Evolutionary conservation across 2,329 filamentous ascomycete species (phyloP), one percentile per base, ranked within the genome.

Genomic region (Cladosporium oxysporum): DNA sequence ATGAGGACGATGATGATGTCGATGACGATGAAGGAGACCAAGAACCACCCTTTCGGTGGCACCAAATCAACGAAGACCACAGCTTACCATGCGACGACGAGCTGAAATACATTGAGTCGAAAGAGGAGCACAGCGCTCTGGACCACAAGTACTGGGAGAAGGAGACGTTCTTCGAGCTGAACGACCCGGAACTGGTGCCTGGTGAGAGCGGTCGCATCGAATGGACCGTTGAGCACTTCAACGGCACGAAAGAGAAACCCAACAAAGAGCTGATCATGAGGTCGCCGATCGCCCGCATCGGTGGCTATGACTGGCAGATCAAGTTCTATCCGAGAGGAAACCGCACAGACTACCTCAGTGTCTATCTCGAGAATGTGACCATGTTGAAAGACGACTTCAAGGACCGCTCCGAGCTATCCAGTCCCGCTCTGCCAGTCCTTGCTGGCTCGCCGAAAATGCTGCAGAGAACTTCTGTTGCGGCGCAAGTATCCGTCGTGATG

Each of bases 301-400:
- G 85, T 23, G 86, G 85, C 23, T 83, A 85, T 67, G 86, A 88
- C 73, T 89, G 87, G 87, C 86, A 84, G 64, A 85, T 89, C 78
- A 89, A 89, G 74, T 86, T 88, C 72, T 88, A 86, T 69, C 87
- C 87, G 2, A 82, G 82, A 53, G 87, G 87, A 23, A 87, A 88
- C 71, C 83, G 84, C 69, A 83, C 84, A 2, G 82, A 83, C 47
- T 84, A 84, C 35, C 73, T 88, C 62, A 88, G 86, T 69, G 80
- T 88, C 28, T 89, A 88, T 70, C 77, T 89, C 41, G 86, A 88
- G 72, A 88, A 85, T 72, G 83, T 86, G n/a, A 81, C 79, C 21
- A 82, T 85, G 14, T 66, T 69, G 61, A 61, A 71, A 7, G 57
- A 66, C 1, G 66, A 71, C 11, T 72, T 62, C 44, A 66, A 71